Conservation (phyloP, 306 rosid genomes). For the Castanopsis chinensis region DNA sequence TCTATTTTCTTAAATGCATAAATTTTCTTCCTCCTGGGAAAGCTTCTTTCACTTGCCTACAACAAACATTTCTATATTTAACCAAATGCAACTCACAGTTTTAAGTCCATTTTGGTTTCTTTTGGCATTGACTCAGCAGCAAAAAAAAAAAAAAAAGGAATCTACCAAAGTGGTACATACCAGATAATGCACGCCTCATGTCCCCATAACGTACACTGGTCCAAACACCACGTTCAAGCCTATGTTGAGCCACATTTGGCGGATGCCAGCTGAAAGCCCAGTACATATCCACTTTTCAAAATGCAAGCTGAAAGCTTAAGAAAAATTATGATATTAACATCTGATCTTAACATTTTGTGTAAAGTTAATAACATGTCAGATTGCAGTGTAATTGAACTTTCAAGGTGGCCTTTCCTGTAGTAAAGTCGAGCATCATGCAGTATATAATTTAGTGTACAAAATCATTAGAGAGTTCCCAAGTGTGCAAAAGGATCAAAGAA, state of each 20-base stretch:
- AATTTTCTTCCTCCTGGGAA: too few species aligned
- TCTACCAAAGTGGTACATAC: too few species aligned
- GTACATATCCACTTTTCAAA: too few species aligned
- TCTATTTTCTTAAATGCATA: too few species aligned
- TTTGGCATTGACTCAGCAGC: too few species aligned
- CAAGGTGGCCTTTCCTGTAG: background rate
- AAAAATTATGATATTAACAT: constrained; percentile 5
- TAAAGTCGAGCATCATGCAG: background rate
- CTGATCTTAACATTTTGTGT: background rate
- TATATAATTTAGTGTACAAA: background rate
- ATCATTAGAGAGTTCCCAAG: background rate
- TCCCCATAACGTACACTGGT: constrained; percentile 86
- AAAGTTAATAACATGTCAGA: constrained; percentile 11
- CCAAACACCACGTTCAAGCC: constrained; percentile 90
- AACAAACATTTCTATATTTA: too few species aligned
- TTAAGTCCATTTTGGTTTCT: too few species aligned
- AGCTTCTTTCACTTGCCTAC: too few species aligned
- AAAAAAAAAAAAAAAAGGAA: too few species aligned
- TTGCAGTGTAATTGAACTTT: background rate
- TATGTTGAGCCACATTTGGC: constrained; percentile 93
- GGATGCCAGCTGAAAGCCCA: constrained; percentile 81
- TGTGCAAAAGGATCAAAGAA: too few species aligned
- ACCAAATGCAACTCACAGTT: too few species aligned
- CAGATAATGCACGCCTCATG: too few species aligned
- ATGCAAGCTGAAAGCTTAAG: constrained; percentile 61